These are phyloP conservation scores for Neurospora discreta DNA, from an alignment of 495 filamentous ascomycete species.

Conservation along the genomic window DNA sequence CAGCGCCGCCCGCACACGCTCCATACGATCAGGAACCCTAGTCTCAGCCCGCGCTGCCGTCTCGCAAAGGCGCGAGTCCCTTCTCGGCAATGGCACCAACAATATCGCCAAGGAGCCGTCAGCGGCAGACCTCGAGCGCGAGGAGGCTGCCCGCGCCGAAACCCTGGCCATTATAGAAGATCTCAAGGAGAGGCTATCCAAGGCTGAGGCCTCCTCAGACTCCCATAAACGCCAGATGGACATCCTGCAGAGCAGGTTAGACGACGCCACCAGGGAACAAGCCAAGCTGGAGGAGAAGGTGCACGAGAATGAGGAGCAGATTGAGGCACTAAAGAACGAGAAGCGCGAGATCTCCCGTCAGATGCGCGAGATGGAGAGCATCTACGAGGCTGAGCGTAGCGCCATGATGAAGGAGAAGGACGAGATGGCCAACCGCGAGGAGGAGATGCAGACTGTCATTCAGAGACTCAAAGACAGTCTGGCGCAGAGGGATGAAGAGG, in stretches of 20 bases:
- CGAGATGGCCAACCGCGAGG: slow-evolving; percentile 68
- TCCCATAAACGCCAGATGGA: slow-evolving; percentile 75
- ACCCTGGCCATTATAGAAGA: slow-evolving; percentile 75
- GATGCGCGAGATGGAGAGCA: slow-evolving; percentile 77
- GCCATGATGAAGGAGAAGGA: slow-evolving; percentile 85
- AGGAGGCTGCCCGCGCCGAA: slow-evolving; percentile 48
- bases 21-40: slow-evolving; percentile 44
- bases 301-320: slow-evolving; percentile 70
- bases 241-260: slow-evolving; percentile 72
- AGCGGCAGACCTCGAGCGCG: slow-evolving; percentile 38
- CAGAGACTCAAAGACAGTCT: slow-evolving; percentile 82
- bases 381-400: slow-evolving; percentile 81
- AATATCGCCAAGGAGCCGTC: slow-evolving; percentile 28
- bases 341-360: slow-evolving; percentile 68
- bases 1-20: slow-evolving; percentile 36
- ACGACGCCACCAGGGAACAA: slow-evolving; percentile 77
- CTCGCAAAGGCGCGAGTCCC: slow-evolving; percentile 50
- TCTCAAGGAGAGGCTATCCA: slow-evolving; percentile 65
- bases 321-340: slow-evolving; percentile 69
- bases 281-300: slow-evolving; percentile 71
- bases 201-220: slow-evolving; percentile 67
- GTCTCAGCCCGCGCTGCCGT: slow-evolving; percentile 58
- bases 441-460: slow-evolving; percentile 80
- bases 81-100: slow-evolving; percentile 44
- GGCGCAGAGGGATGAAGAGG: slow-evolving; percentile 59